These are phyloP conservation scores for Echinosophora koreensis DNA, from an alignment of 306 rosid genomes.

Conservation along the genomic window DNA sequence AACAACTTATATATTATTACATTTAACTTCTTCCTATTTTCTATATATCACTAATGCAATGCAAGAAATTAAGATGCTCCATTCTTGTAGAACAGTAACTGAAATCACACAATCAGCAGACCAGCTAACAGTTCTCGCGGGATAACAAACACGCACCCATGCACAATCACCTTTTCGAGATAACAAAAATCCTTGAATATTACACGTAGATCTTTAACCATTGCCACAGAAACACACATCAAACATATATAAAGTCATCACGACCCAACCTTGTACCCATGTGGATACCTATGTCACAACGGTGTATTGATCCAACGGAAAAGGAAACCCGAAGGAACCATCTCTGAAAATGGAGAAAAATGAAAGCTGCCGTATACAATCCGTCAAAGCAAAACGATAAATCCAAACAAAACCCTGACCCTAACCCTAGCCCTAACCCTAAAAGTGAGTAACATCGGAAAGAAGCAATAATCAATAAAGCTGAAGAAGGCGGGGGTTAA, in stretches of 20 bases:
- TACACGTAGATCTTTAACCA: not conserved
- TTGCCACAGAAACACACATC: not conserved
- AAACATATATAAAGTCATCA: not conserved
- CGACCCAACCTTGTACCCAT: not conserved
- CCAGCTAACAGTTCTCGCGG: not conserved
- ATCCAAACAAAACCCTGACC: not conserved
- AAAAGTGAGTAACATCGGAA: not conserved
- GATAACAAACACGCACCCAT: constrained; percentile 10
- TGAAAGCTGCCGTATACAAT: not conserved
- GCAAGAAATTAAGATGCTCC: not conserved
- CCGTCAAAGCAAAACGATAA: not conserved
- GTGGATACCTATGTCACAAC: too few relatives aligned
- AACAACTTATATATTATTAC: not conserved
- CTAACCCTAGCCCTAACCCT: constrained; percentile 27
- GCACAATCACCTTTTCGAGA: not conserved
- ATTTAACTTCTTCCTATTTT: not conserved
- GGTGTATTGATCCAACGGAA: not conserved
- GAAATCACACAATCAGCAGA: not conserved
- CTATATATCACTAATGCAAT: not conserved
- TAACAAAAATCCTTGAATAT: not conserved
- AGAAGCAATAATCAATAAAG: constrained; percentile 1
- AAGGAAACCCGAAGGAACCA: not conserved
- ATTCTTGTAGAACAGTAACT: not conserved
- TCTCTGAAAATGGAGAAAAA: not conserved
- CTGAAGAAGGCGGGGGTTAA: not conserved